Evolutionary conservation across 2,329 filamentous ascomycete genomes (phyloP).

Genomic region (Diaporthe helianthi): DNA sequence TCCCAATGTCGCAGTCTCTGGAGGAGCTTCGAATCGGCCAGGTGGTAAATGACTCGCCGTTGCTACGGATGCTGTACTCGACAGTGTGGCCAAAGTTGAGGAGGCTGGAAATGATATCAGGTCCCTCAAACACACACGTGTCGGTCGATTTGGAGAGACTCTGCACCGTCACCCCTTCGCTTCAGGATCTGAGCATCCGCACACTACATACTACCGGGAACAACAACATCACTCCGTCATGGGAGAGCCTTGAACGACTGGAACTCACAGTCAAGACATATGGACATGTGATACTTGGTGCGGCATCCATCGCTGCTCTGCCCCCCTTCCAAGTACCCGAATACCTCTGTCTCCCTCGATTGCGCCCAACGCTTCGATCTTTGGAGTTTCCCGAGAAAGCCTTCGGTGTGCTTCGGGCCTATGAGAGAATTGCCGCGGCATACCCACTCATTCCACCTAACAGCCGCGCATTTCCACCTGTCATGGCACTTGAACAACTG

Average conservation of each 20-base stretch:
- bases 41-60: accelerated
- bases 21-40: not conserved
- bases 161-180: not conserved
- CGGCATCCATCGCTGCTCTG: not conserved
- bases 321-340: no score
- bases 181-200: constrained; percentile 6
- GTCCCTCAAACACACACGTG: accelerated
- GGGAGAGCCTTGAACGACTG: constrained; percentile 8
- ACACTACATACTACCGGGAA: not conserved
- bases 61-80: not conserved
- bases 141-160: not conserved
- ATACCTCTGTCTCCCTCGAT: not conserved
- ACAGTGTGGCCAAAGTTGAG: constrained; percentile 20
- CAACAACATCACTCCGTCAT: not conserved
- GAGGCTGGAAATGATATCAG: not conserved
- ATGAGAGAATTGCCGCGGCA: not conserved
- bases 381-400: not conserved
- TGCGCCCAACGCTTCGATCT: not conserved
- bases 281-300: not conserved
- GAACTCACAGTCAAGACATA: not conserved
- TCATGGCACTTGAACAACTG: not conserved
- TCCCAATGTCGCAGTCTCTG: not conserved
- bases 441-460: no score
- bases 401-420: not conserved
- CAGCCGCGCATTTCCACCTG: not conserved